phyloP scores from a whole-genome alignment of 1,284 basidiomycete genomes.

The Takashimella koratensis region DNA sequence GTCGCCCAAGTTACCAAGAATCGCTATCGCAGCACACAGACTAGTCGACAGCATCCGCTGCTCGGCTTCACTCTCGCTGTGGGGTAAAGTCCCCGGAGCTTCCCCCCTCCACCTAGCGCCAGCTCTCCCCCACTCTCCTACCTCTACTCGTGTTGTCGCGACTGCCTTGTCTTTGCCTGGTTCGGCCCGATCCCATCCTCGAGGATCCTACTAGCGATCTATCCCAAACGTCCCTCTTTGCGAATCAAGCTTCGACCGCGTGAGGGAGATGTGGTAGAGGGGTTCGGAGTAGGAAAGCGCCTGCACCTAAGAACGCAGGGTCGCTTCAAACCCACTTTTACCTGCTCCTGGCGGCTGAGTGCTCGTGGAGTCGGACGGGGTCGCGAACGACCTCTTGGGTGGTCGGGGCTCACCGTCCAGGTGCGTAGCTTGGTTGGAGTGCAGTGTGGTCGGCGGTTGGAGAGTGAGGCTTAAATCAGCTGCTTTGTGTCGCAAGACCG shows the following conservation, averaged over 20 bases:
- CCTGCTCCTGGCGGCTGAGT: not conserved
- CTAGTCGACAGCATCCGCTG: slow-evolving; percentile 7
- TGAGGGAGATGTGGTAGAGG: not conserved
- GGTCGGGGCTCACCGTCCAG: not conserved
- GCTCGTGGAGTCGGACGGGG: not conserved
- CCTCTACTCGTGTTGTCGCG: slow-evolving; percentile 11
- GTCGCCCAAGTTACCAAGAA: slow-evolving; percentile 29
- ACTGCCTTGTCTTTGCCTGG: slow-evolving; percentile 2
- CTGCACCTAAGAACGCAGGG: slow-evolving; percentile 20
- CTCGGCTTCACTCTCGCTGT: slow-evolving; percentile 31
- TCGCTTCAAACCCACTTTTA: slow-evolving; percentile 1
- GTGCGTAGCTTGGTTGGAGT: not conserved
- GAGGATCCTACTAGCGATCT: too few species aligned
- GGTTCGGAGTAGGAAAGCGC: slow-evolving; percentile 19
- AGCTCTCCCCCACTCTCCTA: not conserved
- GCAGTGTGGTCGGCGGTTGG: not conserved
- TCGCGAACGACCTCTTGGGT: not conserved
- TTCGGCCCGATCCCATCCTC: not conserved
- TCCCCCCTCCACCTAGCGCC: slow-evolving; percentile 10
- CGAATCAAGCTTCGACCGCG: not conserved
- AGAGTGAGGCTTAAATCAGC: not conserved
- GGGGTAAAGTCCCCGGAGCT: slow-evolving; percentile 50
- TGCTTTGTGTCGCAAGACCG: not conserved
- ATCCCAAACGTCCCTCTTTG: too few species aligned
- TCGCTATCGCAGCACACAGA: slow-evolving; percentile 46